Evolutionary conservation across 2,329 filamentous ascomycete genomes (phyloP), one percentile per base, ranked within the genome.

Genomic region (Microdochium nivale): DNA sequence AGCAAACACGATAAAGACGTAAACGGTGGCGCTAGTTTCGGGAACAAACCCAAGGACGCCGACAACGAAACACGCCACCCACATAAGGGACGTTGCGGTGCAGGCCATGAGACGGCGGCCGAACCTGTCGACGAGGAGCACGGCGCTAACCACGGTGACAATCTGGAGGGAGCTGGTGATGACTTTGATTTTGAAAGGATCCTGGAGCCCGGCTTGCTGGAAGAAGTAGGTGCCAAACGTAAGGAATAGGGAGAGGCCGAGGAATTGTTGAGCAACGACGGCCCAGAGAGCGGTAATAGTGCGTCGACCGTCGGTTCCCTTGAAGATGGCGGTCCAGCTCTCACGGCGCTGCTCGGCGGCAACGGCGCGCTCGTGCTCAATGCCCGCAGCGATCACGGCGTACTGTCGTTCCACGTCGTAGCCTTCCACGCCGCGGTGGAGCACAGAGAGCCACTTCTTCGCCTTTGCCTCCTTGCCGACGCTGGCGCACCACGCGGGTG

Each of bases 131-230:
- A 54, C 51, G n/a, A 49, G n/a, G 16, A 57, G n/a, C 16, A 59
- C 54, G 1, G 57, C 51, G 16, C 56, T 30, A 1, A 59, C 25
- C 0, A 51, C 51, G 3, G 56, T 51, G 48, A 52, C 54, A 21
- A 63, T 54, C 19, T 46, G 43, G 4, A 23, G 19, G 4, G 43
- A 23, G 43, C 21, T 25, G 1, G 71, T 58, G 43, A 73, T 72
- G 35, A 72, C 59, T 0, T 69, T 73, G 5, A 73, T 70, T 49
- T 66, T 59, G 57, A 73, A 73, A 0, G 70, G 70, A 48, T 73
- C 62, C 14, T 66, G 62, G 58, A 62, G 68, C 1, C 70, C 70
- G 2, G 70, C 70, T 35, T 68, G 63, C 61, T 72, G 69, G 56
- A 71, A 66, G 67, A 48, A 50, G 48, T 43, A 25, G 37, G 66